Percentiles rank a stretch among this genome's conserved stretches.
These are phyloP conservation scores for Hordeum marinum DNA, from an alignment of 176 grass and related monocot genomes.

Conservation along the genomic window DNA sequence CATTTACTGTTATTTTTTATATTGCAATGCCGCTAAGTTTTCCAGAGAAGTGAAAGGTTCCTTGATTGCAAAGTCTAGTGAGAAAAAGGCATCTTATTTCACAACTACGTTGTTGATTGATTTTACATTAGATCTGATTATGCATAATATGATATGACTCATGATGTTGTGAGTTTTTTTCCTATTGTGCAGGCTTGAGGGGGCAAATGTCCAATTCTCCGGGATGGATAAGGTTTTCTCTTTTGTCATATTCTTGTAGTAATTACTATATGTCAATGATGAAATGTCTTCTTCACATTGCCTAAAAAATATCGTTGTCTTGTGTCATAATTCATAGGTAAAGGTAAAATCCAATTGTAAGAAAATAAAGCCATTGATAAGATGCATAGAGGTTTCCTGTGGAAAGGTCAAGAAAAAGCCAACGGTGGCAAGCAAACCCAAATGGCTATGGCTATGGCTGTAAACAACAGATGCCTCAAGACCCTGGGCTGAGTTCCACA, in stretches of 20 bases:
- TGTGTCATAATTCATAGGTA: background rate
- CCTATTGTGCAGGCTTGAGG: background rate
- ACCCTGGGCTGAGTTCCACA: background rate
- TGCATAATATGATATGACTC: background rate
- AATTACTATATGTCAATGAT: no score
- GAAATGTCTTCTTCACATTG: no score
- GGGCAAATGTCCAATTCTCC: background rate
- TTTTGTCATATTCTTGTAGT: background rate
- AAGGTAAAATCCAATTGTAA: background rate
- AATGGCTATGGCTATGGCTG: background rate
- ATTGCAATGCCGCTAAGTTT: background rate
- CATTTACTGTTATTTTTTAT: background rate
- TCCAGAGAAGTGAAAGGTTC: background rate
- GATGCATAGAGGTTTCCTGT: background rate
- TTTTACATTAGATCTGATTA: background rate
- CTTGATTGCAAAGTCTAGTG: background rate
- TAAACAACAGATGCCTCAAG: background rate
- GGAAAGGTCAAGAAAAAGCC: background rate
- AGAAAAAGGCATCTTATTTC: background rate
- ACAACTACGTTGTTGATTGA: background rate
- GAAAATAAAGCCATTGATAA: background rate
- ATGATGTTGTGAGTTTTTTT: background rate
- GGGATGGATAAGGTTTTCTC: background rate
- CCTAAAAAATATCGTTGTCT: no score
- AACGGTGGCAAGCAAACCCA: background rate